Evolutionary conservation across 2,329 filamentous ascomycete species (phyloP).

Genomic region (Fusarium austroafricanum): DNA sequence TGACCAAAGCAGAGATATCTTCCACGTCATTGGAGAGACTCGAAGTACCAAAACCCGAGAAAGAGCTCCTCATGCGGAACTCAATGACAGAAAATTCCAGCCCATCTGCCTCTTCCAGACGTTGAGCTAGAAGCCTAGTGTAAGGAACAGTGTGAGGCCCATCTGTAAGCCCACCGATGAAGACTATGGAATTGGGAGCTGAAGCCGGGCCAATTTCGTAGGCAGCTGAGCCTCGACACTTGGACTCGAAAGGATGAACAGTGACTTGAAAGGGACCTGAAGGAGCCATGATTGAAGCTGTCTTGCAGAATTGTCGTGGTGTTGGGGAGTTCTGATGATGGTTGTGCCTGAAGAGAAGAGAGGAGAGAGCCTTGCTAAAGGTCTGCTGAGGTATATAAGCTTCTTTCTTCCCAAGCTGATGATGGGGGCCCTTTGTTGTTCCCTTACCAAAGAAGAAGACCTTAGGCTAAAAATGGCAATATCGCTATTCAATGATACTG

Average conservation of each 20-base stretch:
- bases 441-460: conserved; percentile 1
- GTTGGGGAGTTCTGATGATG: neutral
- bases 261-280: conserved; percentile 55
- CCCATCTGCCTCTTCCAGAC: conserved; percentile 53
- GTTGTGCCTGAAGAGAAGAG: neutral
- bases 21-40: conserved; percentile 64
- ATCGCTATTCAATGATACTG: neutral
- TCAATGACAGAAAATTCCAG: conserved; percentile 67
- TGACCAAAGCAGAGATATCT: conserved; percentile 65
- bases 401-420: neutral
- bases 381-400: conserved; percentile 25
- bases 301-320: neutral
- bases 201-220: conserved; percentile 59
- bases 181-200: conserved; percentile 70
- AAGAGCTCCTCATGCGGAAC: conserved; percentile 66
- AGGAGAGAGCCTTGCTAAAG: neutral
- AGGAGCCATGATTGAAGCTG: conserved; percentile 40
- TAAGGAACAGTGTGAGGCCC: conserved; percentile 75
- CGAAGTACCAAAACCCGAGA: conserved; percentile 62
- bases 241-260: conserved; percentile 60
- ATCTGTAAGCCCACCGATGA: conserved; percentile 77
- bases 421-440: neutral
- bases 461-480: neutral
- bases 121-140: conserved; percentile 58
- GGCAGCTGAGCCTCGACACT: conserved; percentile 55